phyloP scores from a whole-genome alignment of 345 rosid species.

The Cardamine resedifolia region DNA sequence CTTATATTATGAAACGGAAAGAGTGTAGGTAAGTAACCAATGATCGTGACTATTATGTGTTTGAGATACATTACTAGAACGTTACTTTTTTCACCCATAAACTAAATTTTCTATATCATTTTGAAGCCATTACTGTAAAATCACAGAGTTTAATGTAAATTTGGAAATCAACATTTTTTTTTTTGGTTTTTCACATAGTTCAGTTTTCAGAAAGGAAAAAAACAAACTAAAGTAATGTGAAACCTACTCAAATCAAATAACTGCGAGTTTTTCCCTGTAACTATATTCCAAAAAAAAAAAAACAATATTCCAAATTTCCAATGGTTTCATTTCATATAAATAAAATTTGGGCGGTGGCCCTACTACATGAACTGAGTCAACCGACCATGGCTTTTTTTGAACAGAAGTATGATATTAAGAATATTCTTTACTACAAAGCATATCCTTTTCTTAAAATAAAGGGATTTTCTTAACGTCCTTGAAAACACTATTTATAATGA shows the following conservation, averaged over 20 bases:
- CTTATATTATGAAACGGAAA: too few species aligned
- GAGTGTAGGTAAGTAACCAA: neutral
- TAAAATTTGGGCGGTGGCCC: neutral
- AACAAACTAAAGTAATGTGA: neutral
- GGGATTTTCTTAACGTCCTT: neutral
- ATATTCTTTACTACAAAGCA: conserved; percentile 24
- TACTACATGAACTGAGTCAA: conserved; percentile 21
- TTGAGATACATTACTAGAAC: neutral
- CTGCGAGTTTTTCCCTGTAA: too few species aligned
- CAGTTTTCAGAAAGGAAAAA: neutral
- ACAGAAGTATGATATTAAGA: neutral
- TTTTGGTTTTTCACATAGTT: neutral
- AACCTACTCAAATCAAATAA: neutral
- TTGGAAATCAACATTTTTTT: neutral
- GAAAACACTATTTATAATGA: neutral
- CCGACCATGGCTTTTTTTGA: conserved; percentile 14
- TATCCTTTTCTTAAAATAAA: neutral
- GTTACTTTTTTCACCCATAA: neutral
- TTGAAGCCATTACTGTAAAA: neutral
- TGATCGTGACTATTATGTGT: conserved; percentile 13
- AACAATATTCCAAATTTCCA: conserved; percentile 6
- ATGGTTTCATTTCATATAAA: neutral
- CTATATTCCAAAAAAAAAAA: too few species aligned
- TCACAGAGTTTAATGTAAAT: neutral
- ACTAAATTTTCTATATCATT: neutral